Evolutionary conservation across 179 eudicot species (phyloP).

Genomic region (Amaranthus tricolor): DNA sequence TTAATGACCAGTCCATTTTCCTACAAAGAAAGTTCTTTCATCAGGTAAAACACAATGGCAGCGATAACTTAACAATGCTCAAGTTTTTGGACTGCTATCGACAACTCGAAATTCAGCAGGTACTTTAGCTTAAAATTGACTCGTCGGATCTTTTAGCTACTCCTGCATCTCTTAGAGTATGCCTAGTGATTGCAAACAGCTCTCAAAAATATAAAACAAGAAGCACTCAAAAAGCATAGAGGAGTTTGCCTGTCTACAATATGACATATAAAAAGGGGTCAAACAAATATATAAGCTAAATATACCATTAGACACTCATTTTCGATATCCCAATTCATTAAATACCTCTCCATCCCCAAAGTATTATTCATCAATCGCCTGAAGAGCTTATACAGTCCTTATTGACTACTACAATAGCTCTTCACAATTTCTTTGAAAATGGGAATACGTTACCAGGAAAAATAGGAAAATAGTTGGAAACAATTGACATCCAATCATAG

Average conservation of each 20-base stretch:
- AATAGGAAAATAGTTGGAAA: not conserved
- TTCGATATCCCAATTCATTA: not conserved
- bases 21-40: slow-evolving; percentile 25
- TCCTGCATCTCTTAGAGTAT: not conserved
- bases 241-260: too few relatives aligned
- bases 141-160: not conserved
- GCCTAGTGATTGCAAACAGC: not conserved
- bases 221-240: too few relatives aligned
- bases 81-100: not conserved
- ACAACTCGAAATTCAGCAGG: not conserved
- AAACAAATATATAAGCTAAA: not conserved
- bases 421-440: not conserved
- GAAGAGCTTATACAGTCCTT: not conserved
- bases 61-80: not conserved
- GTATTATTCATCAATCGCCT: not conserved
- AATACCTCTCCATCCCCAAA: not conserved
- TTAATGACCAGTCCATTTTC: slow-evolving; percentile 55
- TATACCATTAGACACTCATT: not conserved
- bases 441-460: not conserved
- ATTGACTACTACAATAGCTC: not conserved
- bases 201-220: not conserved
- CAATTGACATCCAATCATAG: not conserved
- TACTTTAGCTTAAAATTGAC: slow-evolving; percentile 1
- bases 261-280: not conserved
- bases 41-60: slow-evolving; percentile 5